Evolutionary conservation across 805 yeast species (phyloP).

Genomic region (Lipomyces japonicus): DNA sequence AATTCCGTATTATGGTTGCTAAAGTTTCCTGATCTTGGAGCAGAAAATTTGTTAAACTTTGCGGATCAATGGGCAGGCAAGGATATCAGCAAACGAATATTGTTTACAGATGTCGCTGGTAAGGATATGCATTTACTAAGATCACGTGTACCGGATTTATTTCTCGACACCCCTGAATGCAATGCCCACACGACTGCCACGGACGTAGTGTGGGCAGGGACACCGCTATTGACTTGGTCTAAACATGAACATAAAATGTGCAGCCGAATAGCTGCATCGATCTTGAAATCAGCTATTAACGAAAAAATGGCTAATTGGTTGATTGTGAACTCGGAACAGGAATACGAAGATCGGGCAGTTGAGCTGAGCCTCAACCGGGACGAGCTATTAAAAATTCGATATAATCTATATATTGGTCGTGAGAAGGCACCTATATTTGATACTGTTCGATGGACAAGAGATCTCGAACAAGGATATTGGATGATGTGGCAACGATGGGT

Average conservation of each 20-base stretch:
- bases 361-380: conserved; percentile 24
- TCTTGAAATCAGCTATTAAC: conserved; percentile 29
- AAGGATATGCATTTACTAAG: conserved; percentile 36
- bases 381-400: conserved; percentile 29
- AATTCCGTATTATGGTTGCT: conserved; percentile 36
- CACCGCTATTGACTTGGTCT: conserved; percentile 37
- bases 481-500: conserved; percentile 36
- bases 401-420: conserved; percentile 29
- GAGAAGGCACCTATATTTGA: conserved; percentile 30
- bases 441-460: conserved; percentile 33
- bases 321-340: conserved; percentile 30
- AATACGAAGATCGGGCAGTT: conserved; percentile 33
- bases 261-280: conserved; percentile 36
- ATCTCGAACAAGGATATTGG: conserved; percentile 31
- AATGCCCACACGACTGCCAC: conserved; percentile 40
- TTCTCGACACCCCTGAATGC: conserved; percentile 39
- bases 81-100: conserved; percentile 29
- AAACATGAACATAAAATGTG: conserved; percentile 35
- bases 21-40: conserved; percentile 36
- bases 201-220: conserved; percentile 37
- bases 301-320: conserved; percentile 8
- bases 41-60: conserved; percentile 27
- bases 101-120: conserved; percentile 37
- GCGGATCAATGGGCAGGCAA: conserved; percentile 34
- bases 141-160: conserved; percentile 36